These are phyloP conservation scores for Yamadazyma jaroonii DNA, from an alignment of 1,139 yeast species.

Conservation along the genomic window DNA sequence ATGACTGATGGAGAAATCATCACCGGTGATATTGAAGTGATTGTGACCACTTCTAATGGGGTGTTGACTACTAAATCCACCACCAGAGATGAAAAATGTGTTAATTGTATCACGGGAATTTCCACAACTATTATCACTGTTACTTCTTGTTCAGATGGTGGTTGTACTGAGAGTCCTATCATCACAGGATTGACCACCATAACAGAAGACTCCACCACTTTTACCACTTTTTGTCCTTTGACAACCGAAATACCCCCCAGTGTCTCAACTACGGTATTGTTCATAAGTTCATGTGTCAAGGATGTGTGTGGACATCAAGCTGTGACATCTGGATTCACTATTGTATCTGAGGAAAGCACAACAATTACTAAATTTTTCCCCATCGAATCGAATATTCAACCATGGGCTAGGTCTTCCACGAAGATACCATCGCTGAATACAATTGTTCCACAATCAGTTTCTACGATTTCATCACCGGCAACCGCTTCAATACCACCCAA, in stretches of 20 bases:
- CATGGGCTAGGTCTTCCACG: too few relatives aligned
- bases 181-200: conserved; percentile 34
- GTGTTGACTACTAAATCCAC: conserved; percentile 4
- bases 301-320: too few relatives aligned
- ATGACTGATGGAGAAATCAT: conserved; percentile 24
- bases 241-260: conserved; percentile 12
- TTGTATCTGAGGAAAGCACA: too few relatives aligned
- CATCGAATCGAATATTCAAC: too few relatives aligned
- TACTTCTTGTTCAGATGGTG: conserved; percentile 21
- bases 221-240: conserved; percentile 51
- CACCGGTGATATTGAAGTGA: conserved; percentile 31
- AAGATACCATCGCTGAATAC: too few relatives aligned
- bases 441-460: too few relatives aligned
- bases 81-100: conserved; percentile 1
- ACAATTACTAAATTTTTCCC: too few relatives aligned
- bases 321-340: too few relatives aligned
- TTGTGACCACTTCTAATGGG: conserved; percentile 29
- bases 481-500: too few relatives aligned
- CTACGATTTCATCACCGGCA: too few relatives aligned
- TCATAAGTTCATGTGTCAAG: neutral
- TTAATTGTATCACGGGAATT: conserved; percentile 14
- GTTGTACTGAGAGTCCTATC: conserved; percentile 14
- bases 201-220: conserved; percentile 39
- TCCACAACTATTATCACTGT: conserved; percentile 18
- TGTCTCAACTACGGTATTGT: conserved; percentile 3